These are phyloP conservation scores for Alternaria sp. DNA, from an alignment of 2,329 filamentous ascomycete species.

Conservation along the genomic window DNA sequence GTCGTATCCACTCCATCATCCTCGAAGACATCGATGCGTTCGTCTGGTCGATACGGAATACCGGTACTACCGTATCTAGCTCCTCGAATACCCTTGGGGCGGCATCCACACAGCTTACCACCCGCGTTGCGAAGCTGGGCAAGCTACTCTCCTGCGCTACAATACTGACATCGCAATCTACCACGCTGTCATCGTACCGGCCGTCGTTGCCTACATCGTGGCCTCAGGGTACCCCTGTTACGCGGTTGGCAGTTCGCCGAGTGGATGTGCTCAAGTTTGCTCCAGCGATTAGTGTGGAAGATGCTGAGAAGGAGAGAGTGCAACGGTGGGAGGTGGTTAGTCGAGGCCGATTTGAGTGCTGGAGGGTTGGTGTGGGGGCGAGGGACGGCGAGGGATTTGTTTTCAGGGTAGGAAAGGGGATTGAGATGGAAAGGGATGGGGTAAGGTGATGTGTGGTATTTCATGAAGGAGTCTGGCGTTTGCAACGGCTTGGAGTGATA, in stretches of 20 bases:
- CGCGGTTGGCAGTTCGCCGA: constrained; percentile 45
- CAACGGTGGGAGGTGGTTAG: constrained; percentile 47
- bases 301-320: constrained; percentile 45
- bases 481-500: not conserved
- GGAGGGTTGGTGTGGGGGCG: constrained; percentile 29
- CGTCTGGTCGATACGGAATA: constrained; percentile 19
- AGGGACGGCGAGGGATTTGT: constrained; percentile 31
- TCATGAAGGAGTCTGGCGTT: not conserved
- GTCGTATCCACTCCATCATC: constrained; percentile 58
- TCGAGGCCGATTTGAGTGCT: constrained; percentile 45
- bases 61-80: not conserved
- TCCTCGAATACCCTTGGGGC: constrained; percentile 12
- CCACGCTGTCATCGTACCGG: constrained; percentile 12
- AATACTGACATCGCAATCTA: constrained; percentile 23
- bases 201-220: constrained; percentile 39
- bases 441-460: not conserved
- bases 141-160: constrained; percentile 17
- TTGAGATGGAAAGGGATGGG: constrained; percentile 17
- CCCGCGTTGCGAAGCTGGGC: constrained; percentile 12
- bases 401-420: constrained; percentile 31
- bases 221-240: constrained; percentile 27
- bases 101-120: constrained; percentile 26
- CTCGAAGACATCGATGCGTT: constrained; percentile 64
- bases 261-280: constrained; percentile 47
- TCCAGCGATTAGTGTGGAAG: constrained; percentile 46